Evolutionary conservation across 495 filamentous ascomycete species (phyloP), one percentile per base, ranked within the genome.

Genomic region (Penicillium bialowiezense): DNA sequence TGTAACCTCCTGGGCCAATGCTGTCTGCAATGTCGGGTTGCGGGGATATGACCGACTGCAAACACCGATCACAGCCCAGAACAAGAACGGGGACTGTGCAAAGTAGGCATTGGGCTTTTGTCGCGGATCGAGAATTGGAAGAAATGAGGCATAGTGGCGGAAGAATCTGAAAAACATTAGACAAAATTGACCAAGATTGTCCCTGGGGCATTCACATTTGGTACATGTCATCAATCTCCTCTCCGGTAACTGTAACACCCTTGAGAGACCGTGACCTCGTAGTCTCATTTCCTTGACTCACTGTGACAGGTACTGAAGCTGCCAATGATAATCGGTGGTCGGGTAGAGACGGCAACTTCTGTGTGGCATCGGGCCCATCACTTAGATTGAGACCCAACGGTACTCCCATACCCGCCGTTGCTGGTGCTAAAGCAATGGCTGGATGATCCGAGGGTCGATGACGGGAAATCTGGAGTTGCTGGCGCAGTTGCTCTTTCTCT

Each of bases 41-140:
- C 54, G 55, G 2, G 57, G 12, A 46, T 70, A 75, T 0, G 60
- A 63, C 12, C 72, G 58, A 41, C 71, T 61, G 53, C 64, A 62
- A 19, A 65, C 69, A 19, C 68, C 70, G 12, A 75, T 68, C 3
- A 82, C 60, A 2, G 67, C 52, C 77, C 76, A 80, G 46, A 80
- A 80, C 0, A 82, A 60, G 41, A 80, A 74, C 0, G 72, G 64
- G 0, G 72, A 80, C 38, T 69, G 65, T 0, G 59, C 48, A 51
- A 74, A 75, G 35, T 69, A 75, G 1, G 67, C 41, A 45, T 79
- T 69, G 0, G 78, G 77, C 3, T 38, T 58, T 2, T 55, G 68
- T 3, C 50, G 41, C 0, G 65, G 60, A 33, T 76, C 70, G 0
- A 80, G 58, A 7, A 80, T 72, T 0, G 75, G 73, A 0, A 79